Evolutionary conservation across 768 basidiomycete genomes (phyloP).

Genomic region (Saitozyma podzolica): DNA sequence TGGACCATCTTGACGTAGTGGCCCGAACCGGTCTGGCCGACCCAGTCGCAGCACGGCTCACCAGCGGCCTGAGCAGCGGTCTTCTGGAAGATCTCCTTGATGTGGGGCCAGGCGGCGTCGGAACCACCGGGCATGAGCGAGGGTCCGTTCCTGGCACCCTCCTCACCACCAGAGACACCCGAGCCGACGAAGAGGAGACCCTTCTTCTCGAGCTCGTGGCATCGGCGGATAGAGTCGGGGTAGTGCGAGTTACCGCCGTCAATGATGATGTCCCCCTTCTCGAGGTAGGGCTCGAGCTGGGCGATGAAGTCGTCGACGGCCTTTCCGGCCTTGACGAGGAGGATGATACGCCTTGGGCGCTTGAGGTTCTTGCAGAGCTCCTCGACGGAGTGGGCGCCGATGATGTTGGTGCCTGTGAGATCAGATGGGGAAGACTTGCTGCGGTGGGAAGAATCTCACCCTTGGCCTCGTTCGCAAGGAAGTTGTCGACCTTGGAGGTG

Average conservation of each 20-base stretch:
- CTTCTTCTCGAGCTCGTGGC: constrained; percentile 87
- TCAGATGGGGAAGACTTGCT: background rate
- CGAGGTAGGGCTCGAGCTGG: constrained; percentile 84
- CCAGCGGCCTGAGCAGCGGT: constrained; percentile 91
- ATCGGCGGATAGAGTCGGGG: constrained; percentile 95
- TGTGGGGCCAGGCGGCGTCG: constrained; percentile 86
- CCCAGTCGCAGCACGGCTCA: constrained; percentile 99
- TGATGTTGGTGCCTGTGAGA: constrained; percentile 79
- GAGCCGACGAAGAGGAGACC: constrained; percentile 96
- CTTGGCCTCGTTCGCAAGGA: constrained; percentile 96
- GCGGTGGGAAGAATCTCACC: constrained; percentile 58
- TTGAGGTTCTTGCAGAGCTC: constrained; percentile 92
- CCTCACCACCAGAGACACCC: constrained; percentile 98
- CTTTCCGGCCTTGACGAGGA: constrained; percentile 95
- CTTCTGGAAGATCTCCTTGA: constrained; percentile 99
- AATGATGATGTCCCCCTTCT: constrained; percentile 96
- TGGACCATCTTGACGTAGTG: constrained; percentile 99
- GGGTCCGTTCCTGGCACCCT: constrained; percentile 94
- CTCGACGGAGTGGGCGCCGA: constrained; percentile 89
- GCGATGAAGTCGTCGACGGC: constrained; percentile 94
- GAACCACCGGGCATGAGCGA: constrained; percentile 99
- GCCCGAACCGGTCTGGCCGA: constrained; percentile 77
- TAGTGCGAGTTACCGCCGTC: constrained; percentile 99
- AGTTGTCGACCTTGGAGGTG: constrained; percentile 89
- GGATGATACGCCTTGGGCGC: constrained; percentile 91